Conservation (phyloP, 169 alveolate species). For the Plasmodium falciparum region DNA sequence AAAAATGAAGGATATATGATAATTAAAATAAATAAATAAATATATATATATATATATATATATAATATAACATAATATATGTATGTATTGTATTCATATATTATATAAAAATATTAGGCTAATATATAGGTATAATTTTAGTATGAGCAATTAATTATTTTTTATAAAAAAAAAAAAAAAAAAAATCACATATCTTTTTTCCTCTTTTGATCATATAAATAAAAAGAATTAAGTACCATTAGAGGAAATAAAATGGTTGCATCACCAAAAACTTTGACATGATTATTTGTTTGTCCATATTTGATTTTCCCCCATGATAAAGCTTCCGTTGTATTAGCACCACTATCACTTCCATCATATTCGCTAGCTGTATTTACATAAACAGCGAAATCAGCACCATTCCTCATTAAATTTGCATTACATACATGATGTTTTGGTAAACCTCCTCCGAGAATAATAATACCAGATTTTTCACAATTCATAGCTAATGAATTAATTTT, state of each 20-base stretch:
- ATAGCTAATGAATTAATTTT: slow-evolving; percentile 94
- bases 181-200: not conserved
- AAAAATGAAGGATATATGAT: too few relatives aligned
- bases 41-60: too few relatives aligned
- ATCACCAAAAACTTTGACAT: slow-evolving; percentile 98
- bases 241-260: slow-evolving; percentile 96
- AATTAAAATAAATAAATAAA: too few relatives aligned
- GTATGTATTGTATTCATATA: too few relatives aligned
- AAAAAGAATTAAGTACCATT: slow-evolving; percentile 95
- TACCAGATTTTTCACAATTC: slow-evolving; percentile 95
- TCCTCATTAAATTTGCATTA: slow-evolving; percentile 99
- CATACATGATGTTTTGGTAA: slow-evolving; percentile 99
- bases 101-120: too few relatives aligned
- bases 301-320: slow-evolving; percentile 99
- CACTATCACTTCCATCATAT: slow-evolving; percentile 99
- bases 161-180: too few relatives aligned
- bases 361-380: slow-evolving; percentile 97
- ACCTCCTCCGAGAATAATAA: slow-evolving; percentile 98
- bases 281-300: slow-evolving; percentile 90
- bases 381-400: slow-evolving; percentile 99
- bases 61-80: too few relatives aligned
- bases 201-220: slow-evolving; percentile 78
- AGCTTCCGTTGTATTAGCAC: slow-evolving; percentile 99
- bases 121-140: too few relatives aligned
- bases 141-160: too few relatives aligned